Base-by-base conservation (phyloP, 768 basidiomycete species). In the Sarcodon aspratus region DNA sequence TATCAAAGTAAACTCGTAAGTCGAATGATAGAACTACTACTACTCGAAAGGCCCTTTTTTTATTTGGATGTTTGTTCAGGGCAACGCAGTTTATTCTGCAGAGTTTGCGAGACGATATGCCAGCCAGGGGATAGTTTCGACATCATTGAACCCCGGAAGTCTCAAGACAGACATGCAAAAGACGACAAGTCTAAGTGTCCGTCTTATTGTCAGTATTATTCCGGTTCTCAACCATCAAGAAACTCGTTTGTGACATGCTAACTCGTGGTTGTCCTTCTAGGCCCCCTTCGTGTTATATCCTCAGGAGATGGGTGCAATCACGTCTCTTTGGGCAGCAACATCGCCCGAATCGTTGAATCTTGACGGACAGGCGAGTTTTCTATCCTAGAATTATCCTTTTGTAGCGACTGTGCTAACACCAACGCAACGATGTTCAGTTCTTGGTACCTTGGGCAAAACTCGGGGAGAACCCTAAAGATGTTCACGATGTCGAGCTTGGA, bases 81-180 rank as follows among this genome's bases (percentile, higher is more conserved):
- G 63, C 11, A 71, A 74, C 45, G 61, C 73, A 1, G 64, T 76
- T 4, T 57, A 69, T 9, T 61, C 73, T 3, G 53, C 63, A 18
- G 78, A 77, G 56, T 59, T 78, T 18, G 72, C 69, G 27, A 58
- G 72, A 44, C 63, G 72, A 52, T 72, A 74, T 53, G 68, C n/a
- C n/a, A n/a, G n/a, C n/a, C n/a, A n/a, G n/a, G n/a, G n/a, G n/a
- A n/a, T n/a, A n/a, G n/a, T n/a, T n/a, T n/a, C n/a, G n/a, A n/a
- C n/a, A n/a, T n/a, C n/a, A n/a, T n/a, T n/a, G n/a, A n/a, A n/a
- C n/a, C n/a, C n/a, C n/a, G n/a, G n/a, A n/a, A n/a, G n/a, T n/a
- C n/a, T n/a, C n/a, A n/a, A n/a, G n/a, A n/a, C n/a, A n/a, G n/a
- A n/a, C n/a, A n/a, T n/a, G n/a, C n/a, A n/a, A n/a, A n/a, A n/a